Evolutionary conservation across 371 early-diverging fungal species (phyloP).

Genomic region (Blakeslea trispora): DNA sequence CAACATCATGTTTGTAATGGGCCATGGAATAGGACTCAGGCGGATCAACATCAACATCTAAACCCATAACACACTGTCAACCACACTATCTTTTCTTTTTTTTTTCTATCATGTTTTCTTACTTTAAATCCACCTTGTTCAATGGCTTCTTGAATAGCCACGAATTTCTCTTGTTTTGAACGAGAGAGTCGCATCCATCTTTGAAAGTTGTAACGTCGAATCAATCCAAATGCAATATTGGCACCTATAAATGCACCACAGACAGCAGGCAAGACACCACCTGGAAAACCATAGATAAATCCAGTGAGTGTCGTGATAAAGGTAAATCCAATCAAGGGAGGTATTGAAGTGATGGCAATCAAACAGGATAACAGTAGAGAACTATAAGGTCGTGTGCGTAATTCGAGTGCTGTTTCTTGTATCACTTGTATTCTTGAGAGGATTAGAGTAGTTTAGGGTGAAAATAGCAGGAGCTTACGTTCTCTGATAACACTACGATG

Average conservation of each 20-base stretch:
- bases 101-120: too few relatives aligned
- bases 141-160: constrained; percentile 49
- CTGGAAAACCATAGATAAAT: constrained; percentile 34
- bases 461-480: constrained; percentile 9
- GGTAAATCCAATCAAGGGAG: constrained; percentile 46
- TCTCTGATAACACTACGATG: constrained; percentile 15
- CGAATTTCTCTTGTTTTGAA: constrained; percentile 39
- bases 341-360: constrained; percentile 38
- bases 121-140: constrained; percentile 50
- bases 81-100: too few relatives aligned
- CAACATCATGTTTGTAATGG: constrained; percentile 38
- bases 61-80: too few relatives aligned
- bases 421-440: constrained; percentile 20
- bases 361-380: constrained; percentile 21
- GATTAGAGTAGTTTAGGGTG: too few relatives aligned
- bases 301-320: constrained; percentile 37
- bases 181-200: constrained; percentile 35
- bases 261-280: constrained; percentile 28
- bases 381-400: constrained; percentile 36
- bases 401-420: constrained; percentile 32
- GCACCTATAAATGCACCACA: constrained; percentile 37
- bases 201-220: constrained; percentile 36
- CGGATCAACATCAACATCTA: constrained; percentile 49
- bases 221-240: constrained; percentile 23
- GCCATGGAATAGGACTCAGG: constrained; percentile 50